Percentiles rank a stretch among this genome's conserved stretches.
phyloP scores from a whole-genome alignment of 2,329 filamentous ascomycete species.

The Dactylellina haptotyla region DNA sequence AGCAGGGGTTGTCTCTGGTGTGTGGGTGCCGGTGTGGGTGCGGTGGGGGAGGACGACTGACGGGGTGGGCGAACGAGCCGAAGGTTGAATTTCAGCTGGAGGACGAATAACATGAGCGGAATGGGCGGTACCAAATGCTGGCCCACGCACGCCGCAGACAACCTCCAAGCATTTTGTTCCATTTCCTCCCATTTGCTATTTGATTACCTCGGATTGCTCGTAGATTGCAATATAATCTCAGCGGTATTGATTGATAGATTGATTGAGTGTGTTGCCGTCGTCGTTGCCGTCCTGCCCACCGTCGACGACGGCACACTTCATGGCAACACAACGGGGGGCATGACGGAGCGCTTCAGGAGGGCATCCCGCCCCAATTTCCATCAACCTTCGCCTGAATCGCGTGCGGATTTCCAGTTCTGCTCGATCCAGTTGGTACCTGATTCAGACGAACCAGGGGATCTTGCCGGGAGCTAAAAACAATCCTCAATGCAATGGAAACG shows the following conservation, averaged over 20 bases:
- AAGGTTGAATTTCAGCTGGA: constrained; percentile 39
- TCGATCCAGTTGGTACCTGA: constrained; percentile 20
- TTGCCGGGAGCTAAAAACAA: constrained; percentile 38
- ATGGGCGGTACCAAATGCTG: constrained; percentile 40
- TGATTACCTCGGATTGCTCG: not conserved
- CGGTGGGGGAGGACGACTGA: not conserved
- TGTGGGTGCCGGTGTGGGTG: constrained; percentile 21
- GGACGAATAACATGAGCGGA: constrained; percentile 49
- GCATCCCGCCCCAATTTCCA: not conserved
- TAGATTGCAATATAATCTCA: no score
- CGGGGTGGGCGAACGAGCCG: constrained; percentile 19
- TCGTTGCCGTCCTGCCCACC: not conserved
- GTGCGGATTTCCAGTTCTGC: no score
- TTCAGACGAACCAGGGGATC: constrained; percentile 25
- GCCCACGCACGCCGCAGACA: not conserved
- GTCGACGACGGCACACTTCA: constrained; percentile 14
- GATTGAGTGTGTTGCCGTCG: no score
- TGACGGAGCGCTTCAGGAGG: constrained; percentile 11
- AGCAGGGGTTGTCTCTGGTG: constrained; percentile 22
- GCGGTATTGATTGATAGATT: no score
- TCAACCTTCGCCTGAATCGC: constrained; percentile 16
- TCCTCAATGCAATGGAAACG: constrained; percentile 42
- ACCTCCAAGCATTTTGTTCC: not conserved
- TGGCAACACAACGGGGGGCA: not conserved
- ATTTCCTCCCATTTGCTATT: not conserved